A percentile compares a stretch with the other conserved stretches of the same genome.
Evolutionary conservation across 768 basidiomycete species (phyloP).

Genomic region (Coprinopsis strossmayeri): DNA sequence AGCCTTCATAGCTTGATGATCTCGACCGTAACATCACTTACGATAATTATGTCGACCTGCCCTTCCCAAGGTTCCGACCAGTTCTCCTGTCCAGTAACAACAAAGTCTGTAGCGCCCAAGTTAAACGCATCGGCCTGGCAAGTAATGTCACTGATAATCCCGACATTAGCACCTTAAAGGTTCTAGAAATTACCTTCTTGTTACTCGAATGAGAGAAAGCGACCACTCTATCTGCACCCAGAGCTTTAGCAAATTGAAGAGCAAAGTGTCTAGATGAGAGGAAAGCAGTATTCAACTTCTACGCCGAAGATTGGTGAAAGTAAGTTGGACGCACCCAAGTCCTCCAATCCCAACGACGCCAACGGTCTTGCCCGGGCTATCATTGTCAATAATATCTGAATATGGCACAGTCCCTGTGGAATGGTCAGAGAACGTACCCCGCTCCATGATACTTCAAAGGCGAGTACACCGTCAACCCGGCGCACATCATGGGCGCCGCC

Average conservation of each 20-base stretch:
- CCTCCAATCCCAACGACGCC: constrained; percentile 65
- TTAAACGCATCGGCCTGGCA: constrained; percentile 42
- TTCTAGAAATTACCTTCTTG: constrained; percentile 29
- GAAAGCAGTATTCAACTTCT: not conserved
- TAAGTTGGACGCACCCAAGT: constrained; percentile 31
- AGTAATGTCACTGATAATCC: not conserved
- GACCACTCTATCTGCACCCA: constrained; percentile 48
- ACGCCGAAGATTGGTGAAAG: no score
- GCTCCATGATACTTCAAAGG: constrained; percentile 48
- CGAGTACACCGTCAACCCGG: constrained; percentile 57
- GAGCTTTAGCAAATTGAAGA: constrained; percentile 33
- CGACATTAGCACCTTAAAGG: not conserved
- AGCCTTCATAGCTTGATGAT: no score
- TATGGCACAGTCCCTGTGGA: not conserved
- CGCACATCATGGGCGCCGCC: constrained; percentile 62
- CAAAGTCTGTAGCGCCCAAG: constrained; percentile 52
- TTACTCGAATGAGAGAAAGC: constrained; percentile 49
- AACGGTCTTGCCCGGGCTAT: constrained; percentile 56
- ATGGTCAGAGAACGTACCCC: constrained; percentile 22
- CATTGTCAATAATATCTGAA: not conserved
- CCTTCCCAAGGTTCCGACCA: constrained; percentile 28
- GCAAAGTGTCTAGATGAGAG: constrained; percentile 23
- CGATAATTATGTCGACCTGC: constrained; percentile 48
- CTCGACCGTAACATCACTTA: no score
- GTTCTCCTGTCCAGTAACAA: constrained; percentile 38